Conservation (phyloP, 305 asterid genomes). For the Fraxinus baroniana region DNA sequence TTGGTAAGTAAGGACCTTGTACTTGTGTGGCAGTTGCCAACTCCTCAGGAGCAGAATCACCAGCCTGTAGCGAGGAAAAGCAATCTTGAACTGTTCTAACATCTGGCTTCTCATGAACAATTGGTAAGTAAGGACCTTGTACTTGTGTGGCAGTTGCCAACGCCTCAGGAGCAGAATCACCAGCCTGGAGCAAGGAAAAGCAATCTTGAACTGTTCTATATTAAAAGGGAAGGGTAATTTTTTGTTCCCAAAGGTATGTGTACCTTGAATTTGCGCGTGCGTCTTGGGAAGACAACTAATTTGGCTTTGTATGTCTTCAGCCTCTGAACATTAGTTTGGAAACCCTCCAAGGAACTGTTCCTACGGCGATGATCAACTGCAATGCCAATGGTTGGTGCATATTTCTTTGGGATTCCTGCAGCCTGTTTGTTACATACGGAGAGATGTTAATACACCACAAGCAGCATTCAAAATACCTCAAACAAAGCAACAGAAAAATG, state of each 20-base stretch:
- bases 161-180: too few relatives aligned
- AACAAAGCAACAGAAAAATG: background rate
- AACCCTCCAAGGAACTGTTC: constrained; percentile 65
- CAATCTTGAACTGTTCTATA: background rate
- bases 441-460: background rate
- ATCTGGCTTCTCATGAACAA: too few relatives aligned
- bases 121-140: too few relatives aligned
- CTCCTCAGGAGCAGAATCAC: constrained; percentile 83
- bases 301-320: constrained; percentile 72
- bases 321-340: constrained; percentile 65
- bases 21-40: constrained; percentile 82
- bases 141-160: too few relatives aligned
- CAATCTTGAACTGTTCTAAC: too few relatives aligned
- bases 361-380: constrained; percentile 67
- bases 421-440: constrained; percentile 33
- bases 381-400: constrained; percentile 71
- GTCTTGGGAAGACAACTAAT: constrained; percentile 77
- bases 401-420: constrained; percentile 67
- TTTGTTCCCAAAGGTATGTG: background rate
- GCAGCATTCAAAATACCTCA: background rate
- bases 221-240: background rate
- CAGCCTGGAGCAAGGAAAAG: too few relatives aligned
- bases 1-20: constrained; percentile 66
- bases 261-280: constrained; percentile 57
- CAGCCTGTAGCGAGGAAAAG: constrained; percentile 40